Evolutionary conservation across 331 rosid species (phyloP), one percentile per base, ranked within the genome.

Genomic region (Pyrus hybrid): DNA sequence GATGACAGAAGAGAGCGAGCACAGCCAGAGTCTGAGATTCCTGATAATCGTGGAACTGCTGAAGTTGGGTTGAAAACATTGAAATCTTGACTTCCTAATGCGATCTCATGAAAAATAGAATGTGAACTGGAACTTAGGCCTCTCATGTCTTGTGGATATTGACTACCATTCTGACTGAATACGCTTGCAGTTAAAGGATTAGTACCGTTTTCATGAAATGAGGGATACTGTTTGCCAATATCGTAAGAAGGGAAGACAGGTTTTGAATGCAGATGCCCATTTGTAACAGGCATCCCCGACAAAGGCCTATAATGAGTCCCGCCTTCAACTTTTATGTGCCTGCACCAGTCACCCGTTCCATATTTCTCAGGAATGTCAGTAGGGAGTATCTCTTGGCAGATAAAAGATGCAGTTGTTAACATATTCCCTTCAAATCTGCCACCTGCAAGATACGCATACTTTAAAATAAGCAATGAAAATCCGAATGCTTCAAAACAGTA

Each of bases 1-100:
- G 96, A 85, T 91, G 98, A 91, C 98, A 93, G 98, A 93, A 91
- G 96, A 93, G 98, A 91, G 98, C 77, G 96, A 91, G 93, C 98
- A 89, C 88, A 81, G 73, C 89, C 86, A 16, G 97, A 79, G 82
- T 84, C 85, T 18, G 93, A 79, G 57, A 84, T 83, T 75, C 88
- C 88, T 5, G 88, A 83, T 43, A 91, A 77, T 67, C 84, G 89
- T 60, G 79, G 97, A 73, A 87, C 63, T 29, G 83, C 79, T 70
- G 97, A 79, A 57, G 88, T 58, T 58, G 87, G 79, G 78, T 84
- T 81, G 65, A 84, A 85, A 76, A 75, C 86, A 82, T 86, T 85
- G 79, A 86, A 93, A 54, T 79, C 90, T 74, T 86, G 91, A 57
- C 81, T 81, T 81, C 86, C 89, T 49, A 86, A 67, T 45, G 85